A percentile compares a stretch with the other conserved stretches of the same genome.
Evolutionary conservation across 495 filamentous ascomycete genomes (phyloP).

Genomic region (Filosporella fistucella): DNA sequence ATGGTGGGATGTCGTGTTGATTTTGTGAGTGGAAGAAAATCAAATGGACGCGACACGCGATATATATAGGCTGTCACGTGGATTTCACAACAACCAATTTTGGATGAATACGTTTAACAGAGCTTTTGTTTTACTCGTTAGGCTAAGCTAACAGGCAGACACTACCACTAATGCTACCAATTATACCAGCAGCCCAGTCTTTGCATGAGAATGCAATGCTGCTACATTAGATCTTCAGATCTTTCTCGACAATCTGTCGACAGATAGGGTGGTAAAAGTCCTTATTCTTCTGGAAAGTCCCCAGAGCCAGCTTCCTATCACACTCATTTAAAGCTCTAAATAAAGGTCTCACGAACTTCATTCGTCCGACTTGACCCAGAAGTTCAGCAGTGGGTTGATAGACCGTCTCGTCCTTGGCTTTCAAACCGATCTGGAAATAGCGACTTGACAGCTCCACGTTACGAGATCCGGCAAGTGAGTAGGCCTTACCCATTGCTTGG

Average conservation of each 20-base stretch:
- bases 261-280: slow-evolving; percentile 97
- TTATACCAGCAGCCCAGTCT: no score
- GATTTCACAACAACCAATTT: no score
- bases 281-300: slow-evolving; percentile 81
- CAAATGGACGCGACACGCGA: no score
- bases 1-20: no score
- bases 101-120: no score
- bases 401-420: slow-evolving; percentile 59
- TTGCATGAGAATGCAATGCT: no score
- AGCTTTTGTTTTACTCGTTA: no score
- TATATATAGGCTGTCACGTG: no score
- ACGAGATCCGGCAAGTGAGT: slow-evolving; percentile 60
- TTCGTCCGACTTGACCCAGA: slow-evolving; percentile 77
- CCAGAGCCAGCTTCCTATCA: slow-evolving; percentile 66
- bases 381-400: slow-evolving; percentile 68
- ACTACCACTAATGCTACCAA: no score
- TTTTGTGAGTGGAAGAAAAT: no score
- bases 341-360: slow-evolving; percentile 94
- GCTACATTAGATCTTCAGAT: no score
- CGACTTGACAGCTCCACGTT: slow-evolving; percentile 83
- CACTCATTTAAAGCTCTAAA: slow-evolving; percentile 68
- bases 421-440: slow-evolving; percentile 73
- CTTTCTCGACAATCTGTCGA: slow-evolving; percentile 75
- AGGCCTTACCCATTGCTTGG: slow-evolving; percentile 64
- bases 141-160: no score